Evolutionary conservation across 1,284 basidiomycete genomes (phyloP).

Genomic region (Ceratobasidium theobromae): DNA sequence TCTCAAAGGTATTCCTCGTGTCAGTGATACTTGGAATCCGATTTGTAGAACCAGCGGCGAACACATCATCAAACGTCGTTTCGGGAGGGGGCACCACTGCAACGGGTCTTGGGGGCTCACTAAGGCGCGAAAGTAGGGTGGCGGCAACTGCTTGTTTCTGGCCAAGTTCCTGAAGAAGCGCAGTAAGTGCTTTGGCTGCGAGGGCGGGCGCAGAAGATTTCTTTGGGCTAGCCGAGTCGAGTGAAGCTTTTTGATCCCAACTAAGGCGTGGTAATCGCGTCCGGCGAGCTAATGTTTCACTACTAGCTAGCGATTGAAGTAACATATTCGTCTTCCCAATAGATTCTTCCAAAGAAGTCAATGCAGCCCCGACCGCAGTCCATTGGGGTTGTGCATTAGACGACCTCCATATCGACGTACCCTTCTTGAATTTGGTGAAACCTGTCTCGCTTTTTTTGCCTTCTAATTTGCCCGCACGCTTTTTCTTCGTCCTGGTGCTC

Average conservation of each 20-base stretch:
- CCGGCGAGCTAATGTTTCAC: conserved; percentile 23
- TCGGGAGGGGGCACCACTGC: neutral
- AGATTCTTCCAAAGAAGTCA: conserved; percentile 17
- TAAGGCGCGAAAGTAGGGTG: conserved; percentile 9
- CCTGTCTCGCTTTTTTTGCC: neutral
- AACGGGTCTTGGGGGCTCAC: neutral
- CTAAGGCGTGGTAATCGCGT: conserved; percentile 3
- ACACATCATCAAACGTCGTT: conserved; percentile 4
- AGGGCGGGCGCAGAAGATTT: neutral
- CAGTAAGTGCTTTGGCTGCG: conserved; percentile 1
- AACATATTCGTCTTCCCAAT: conserved; percentile 23
- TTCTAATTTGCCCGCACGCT: neutral
- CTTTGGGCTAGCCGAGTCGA: neutral
- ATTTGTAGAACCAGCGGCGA: neutral
- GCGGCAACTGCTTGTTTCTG: conserved; percentile 21
- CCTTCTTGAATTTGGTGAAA: neutral
- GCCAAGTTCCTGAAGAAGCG: conserved; percentile 19
- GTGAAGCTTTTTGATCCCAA: conserved; percentile 2
- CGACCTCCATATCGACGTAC: too few relatives aligned
- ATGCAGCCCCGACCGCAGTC: conserved; percentile 26
- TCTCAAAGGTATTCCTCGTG: neutral
- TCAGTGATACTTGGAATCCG: neutral
- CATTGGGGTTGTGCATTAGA: conserved; percentile 23
- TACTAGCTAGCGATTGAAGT: conserved; percentile 20
- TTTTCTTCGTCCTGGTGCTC: conserved; percentile 7